Evolutionary conservation across 208 protist species (phyloP), one percentile per base, ranked within the genome.

Genomic region (Crithidia mellificae): DNA sequence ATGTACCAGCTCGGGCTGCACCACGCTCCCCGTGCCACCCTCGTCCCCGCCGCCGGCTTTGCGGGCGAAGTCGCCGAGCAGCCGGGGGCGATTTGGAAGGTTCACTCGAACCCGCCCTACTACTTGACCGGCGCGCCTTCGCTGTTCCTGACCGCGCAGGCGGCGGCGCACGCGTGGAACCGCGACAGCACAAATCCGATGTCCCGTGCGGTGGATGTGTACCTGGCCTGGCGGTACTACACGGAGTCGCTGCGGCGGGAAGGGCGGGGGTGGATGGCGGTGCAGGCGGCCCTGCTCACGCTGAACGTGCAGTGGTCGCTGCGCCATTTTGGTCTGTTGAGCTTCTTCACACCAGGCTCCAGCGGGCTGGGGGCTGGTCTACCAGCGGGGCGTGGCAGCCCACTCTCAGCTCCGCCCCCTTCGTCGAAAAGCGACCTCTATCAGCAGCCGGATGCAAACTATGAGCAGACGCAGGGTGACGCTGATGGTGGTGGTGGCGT

Each of bases 1-100:
- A 87, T 88, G 81, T 84, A 91, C 20, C 84, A 90, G 63, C 62
- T 90, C 19, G 84, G 84, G 0, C 68, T 88, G 34, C 75, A 76
- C 50, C 46, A 59, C 17, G 70, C 70, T 2, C 63, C 70, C 5
- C 70, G 63, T 11, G 70, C 30, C 9, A 69, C 70, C 0, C 65
- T 54, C 30, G 53, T 72, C 19, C 53, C 57, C 6, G 27, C 57
- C 6, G 29, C 2, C 11, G 29, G 34, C 57, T 12, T 53, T 19
- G 24, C 39, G 0, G 29, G 0, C 7, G 57, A 25, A n/a, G 0
- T 2, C 6, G 11, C 51, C 17, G 58, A 67, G 50, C 19, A 25
- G 50, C 25, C 19, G n/a, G 62, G 58, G 22, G 34, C 39, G 5
- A 24, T 47, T 29, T 78, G 72, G 72, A 71, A 46, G 59, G 38